These are phyloP conservation scores for Panicum hallii DNA, from an alignment of 202 grass and related monocot species.

Conservation along the genomic window DNA sequence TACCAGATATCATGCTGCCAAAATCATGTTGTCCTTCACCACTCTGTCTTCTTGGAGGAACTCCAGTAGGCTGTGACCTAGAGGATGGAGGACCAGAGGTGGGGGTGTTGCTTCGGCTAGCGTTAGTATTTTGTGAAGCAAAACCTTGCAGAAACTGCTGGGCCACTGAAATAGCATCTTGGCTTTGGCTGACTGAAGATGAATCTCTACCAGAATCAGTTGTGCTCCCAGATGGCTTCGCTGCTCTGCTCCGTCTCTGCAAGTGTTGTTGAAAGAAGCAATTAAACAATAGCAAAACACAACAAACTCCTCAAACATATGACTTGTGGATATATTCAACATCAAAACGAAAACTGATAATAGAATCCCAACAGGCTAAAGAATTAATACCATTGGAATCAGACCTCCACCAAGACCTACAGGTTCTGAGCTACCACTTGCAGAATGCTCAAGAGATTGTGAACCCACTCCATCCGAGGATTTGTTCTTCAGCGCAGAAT, in stretches of 20 bases:
- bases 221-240: slow-evolving; percentile 42
- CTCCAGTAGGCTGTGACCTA: slow-evolving; percentile 32
- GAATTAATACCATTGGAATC: slow-evolving; percentile 71
- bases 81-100: slow-evolving; percentile 38
- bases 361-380: background rate
- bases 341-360: slow-evolving; percentile 32
- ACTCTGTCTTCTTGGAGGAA: slow-evolving; percentile 50
- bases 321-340: slow-evolving; percentile 15
- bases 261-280: slow-evolving; percentile 33
- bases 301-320: background rate
- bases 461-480: slow-evolving; percentile 43
- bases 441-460: slow-evolving; percentile 47
- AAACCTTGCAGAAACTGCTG: slow-evolving; percentile 69
- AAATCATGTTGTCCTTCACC: slow-evolving; percentile 59
- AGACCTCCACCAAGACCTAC: slow-evolving; percentile 89
- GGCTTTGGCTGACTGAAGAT: slow-evolving; percentile 41
- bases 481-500: slow-evolving; percentile 37
- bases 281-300: slow-evolving; percentile 8
- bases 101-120: slow-evolving; percentile 17
- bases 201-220: slow-evolving; percentile 45
- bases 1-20: slow-evolving; percentile 74
- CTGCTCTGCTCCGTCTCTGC: slow-evolving; percentile 52
- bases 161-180: slow-evolving; percentile 57
- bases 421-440: slow-evolving; percentile 61
- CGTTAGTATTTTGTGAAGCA: slow-evolving; percentile 50